A percentile compares a stretch with the other conserved stretches of the same genome.
These are phyloP conservation scores for Cyberlindnera xishuangbannaensis DNA, from an alignment of 805 yeast genomes.

Conservation along the genomic window DNA sequence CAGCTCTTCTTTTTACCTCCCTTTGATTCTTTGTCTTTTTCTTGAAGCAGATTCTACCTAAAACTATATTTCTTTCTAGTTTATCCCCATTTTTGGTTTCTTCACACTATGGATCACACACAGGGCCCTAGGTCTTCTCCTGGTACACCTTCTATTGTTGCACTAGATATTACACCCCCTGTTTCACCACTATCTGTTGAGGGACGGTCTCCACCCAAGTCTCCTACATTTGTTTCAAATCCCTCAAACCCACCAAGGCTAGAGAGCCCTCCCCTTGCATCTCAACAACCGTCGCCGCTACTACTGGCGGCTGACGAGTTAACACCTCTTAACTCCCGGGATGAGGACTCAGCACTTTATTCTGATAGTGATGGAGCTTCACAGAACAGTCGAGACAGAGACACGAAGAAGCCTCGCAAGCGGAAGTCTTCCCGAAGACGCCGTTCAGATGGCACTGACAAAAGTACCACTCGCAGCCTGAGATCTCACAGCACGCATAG, in stretches of 20 bases:
- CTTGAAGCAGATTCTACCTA: too few relatives aligned
- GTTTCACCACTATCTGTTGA: too few relatives aligned
- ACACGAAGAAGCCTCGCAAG: slow-evolving; percentile 2
- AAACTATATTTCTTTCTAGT: too few relatives aligned
- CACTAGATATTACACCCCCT: background rate
- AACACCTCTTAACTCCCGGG: slow-evolving; percentile 25
- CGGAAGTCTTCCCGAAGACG: slow-evolving; percentile 16
- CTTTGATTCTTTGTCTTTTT: too few relatives aligned
- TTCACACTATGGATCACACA: too few relatives aligned
- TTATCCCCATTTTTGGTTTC: too few relatives aligned
- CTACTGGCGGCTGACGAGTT: slow-evolving; percentile 19
- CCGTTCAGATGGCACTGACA: slow-evolving; percentile 23
- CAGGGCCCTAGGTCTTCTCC: background rate
- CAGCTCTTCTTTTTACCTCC: too few relatives aligned
- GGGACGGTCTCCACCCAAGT: too few relatives aligned
- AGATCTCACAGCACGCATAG: slow-evolving; percentile 22
- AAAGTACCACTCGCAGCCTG: slow-evolving; percentile 15
- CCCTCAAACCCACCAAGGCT: background rate
- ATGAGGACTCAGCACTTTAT: slow-evolving; percentile 24
- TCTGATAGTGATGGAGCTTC: slow-evolving; percentile 29
- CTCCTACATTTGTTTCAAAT: background rate
- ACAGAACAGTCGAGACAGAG: slow-evolving; percentile 10
- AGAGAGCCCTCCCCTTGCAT: background rate
- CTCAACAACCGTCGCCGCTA: slow-evolving; percentile 19
- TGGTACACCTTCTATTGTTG: background rate